phyloP scores from a whole-genome alignment of 257 asterid species.

The Nicotiana paniculata region DNA sequence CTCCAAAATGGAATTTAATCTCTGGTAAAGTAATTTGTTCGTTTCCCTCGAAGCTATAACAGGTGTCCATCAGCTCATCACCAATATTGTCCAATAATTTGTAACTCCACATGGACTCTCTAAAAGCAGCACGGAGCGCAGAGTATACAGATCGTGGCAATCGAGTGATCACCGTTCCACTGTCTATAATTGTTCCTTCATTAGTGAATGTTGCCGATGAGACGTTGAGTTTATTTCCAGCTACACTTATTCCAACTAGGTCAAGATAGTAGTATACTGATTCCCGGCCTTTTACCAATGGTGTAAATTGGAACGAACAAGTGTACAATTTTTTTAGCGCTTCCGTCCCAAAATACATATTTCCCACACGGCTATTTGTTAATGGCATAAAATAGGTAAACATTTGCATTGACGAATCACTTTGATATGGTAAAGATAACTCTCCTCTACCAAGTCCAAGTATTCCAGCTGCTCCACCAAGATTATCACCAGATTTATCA shows the following conservation, averaged over 20 bases:
- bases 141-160: background rate
- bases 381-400: constrained; percentile 10
- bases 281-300: background rate
- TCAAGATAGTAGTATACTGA: background rate
- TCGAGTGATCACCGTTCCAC: constrained; percentile 1
- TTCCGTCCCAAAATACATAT: background rate
- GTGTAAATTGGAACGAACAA: background rate
- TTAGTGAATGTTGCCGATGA: background rate
- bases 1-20: constrained; percentile 6
- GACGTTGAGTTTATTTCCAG: background rate
- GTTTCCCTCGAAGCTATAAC: background rate
- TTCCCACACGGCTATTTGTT: background rate
- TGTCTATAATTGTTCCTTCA: background rate
- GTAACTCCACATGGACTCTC: background rate
- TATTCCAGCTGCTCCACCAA: background rate
- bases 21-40: background rate
- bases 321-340: background rate
- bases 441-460: constrained; percentile 17
- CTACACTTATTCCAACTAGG: constrained; percentile 11
- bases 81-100: background rate
- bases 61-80: background rate
- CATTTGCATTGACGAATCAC: background rate
- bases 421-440: constrained; percentile 7
- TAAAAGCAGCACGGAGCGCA: background rate
- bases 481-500: background rate